Conservation (phyloP, 2,329 filamentous ascomycete genomes). For the Pseudogymnoascus sp. region DNA sequence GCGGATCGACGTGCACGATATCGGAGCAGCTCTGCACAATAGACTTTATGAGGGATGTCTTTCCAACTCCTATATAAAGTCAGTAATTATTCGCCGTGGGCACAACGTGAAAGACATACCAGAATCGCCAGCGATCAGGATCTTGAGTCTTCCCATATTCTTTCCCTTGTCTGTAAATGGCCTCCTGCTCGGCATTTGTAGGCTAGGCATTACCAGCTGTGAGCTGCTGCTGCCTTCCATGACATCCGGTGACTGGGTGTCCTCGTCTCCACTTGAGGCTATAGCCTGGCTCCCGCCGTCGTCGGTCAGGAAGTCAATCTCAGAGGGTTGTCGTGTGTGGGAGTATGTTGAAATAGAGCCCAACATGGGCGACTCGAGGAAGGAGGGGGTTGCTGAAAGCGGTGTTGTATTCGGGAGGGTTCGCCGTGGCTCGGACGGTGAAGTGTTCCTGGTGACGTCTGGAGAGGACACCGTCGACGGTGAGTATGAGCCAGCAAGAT, state of each 20-base stretch:
- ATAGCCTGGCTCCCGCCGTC: conserved; percentile 32
- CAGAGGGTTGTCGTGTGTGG: conserved; percentile 45
- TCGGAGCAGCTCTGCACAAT: conserved; percentile 82
- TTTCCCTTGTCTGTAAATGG: conserved; percentile 87
- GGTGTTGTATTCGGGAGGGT: conserved; percentile 26
- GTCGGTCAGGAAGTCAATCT: conserved; percentile 41
- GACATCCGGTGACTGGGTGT: conserved; percentile 31
- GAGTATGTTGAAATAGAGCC: conserved; percentile 39
- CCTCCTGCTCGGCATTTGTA: conserved; percentile 78
- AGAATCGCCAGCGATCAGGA: conserved; percentile 74
- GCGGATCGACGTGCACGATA: conserved; percentile 83
- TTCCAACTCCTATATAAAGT: conserved; percentile 58
- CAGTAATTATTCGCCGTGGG: conserved; percentile 12
- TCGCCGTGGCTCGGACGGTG: conserved; percentile 20
- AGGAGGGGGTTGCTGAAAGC: conserved; percentile 37
- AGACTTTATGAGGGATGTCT: conserved; percentile 81
- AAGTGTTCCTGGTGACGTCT: conserved; percentile 28
- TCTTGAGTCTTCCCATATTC: conserved; percentile 74
- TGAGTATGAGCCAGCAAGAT: conserved; percentile 21
- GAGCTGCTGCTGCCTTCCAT: conserved; percentile 48
- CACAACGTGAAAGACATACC: conserved; percentile 40
- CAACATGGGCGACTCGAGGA: conserved; percentile 33
- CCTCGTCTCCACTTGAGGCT: conserved; percentile 26
- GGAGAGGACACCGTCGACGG: conserved; percentile 26
- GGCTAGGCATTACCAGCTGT: conserved; percentile 96